phyloP scores from a whole-genome alignment of 257 asterid genomes.

The Verbascum thapsus region DNA sequence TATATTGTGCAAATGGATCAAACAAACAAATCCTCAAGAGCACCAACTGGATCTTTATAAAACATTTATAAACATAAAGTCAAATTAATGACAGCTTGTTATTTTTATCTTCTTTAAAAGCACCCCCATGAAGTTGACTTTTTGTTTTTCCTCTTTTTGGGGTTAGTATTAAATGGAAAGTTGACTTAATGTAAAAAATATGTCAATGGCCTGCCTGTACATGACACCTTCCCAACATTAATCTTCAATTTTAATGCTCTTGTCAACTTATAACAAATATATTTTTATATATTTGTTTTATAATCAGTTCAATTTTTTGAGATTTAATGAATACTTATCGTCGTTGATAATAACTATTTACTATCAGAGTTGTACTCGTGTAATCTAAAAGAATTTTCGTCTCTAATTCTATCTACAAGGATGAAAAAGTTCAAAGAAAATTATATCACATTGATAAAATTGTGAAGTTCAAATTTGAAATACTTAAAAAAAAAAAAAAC shows the following conservation, averaged over 20 bases:
- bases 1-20: neutral
- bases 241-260: neutral
- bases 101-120: neutral
- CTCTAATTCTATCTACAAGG: too few relatives aligned
- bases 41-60: slow-evolving; percentile 22
- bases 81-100: slow-evolving; percentile 34
- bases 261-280: too few relatives aligned
- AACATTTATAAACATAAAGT: slow-evolving; percentile 24
- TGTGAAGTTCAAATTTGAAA: too few relatives aligned
- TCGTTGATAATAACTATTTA: too few relatives aligned
- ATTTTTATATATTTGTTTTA: too few relatives aligned
- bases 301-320: too few relatives aligned
- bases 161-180: slow-evolving; percentile 18
- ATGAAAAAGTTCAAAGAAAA: too few relatives aligned
- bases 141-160: neutral
- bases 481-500: too few relatives aligned
- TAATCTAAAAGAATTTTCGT: too few relatives aligned
- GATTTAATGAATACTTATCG: too few relatives aligned
- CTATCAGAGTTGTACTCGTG: too few relatives aligned
- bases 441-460: too few relatives aligned
- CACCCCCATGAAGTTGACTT: slow-evolving; percentile 18
- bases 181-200: slow-evolving; percentile 15
- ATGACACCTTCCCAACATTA: neutral
- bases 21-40: slow-evolving; percentile 27
- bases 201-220: slow-evolving; percentile 22